Percentiles rank a stretch among this genome's conserved stretches.
Conservation (phyloP, 495 filamentous ascomycete genomes). For the Pyronema domesticum region DNA sequence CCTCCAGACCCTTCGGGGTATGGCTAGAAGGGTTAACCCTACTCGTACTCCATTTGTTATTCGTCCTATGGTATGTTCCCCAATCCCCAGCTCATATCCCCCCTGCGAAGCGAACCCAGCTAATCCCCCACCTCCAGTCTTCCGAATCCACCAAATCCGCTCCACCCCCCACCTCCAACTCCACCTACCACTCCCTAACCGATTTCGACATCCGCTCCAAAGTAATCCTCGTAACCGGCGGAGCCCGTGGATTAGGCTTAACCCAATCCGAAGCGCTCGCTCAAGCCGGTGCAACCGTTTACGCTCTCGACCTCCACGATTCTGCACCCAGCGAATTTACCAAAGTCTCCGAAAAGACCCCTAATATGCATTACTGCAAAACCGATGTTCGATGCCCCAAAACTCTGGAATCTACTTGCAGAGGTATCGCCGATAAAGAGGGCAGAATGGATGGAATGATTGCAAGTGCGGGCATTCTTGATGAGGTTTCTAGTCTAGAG, state of each 20-base stretch:
- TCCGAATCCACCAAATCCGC: background rate
- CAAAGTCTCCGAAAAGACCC: conserved; percentile 32
- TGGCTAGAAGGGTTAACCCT: too few species aligned
- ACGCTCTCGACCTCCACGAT: conserved; percentile 40
- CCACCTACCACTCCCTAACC: background rate
- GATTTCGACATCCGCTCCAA: conserved; percentile 38
- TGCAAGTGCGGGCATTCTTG: conserved; percentile 57
- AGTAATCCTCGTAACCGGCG: conserved; percentile 44
- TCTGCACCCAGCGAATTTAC: conserved; percentile 32
- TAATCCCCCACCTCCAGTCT: background rate
- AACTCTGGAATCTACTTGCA: conserved; percentile 35
- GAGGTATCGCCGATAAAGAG: conserved; percentile 26
- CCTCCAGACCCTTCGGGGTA: too few species aligned
- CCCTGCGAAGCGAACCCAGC: too few species aligned
- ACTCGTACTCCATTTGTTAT: too few species aligned
- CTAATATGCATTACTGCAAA: conserved; percentile 41
- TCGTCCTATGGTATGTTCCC: too few species aligned
- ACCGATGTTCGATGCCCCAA: conserved; percentile 44
- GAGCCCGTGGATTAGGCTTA: conserved; percentile 42
- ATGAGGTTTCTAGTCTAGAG: conserved; percentile 48
- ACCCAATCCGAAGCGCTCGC: conserved; percentile 46
- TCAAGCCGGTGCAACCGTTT: conserved; percentile 46
- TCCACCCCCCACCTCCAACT: background rate
- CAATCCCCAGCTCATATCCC: too few species aligned
- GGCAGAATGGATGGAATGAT: conserved; percentile 51